Evolutionary conservation across 345 rosid genomes (phyloP).

Genomic region (Lumnitzera racemosa): DNA sequence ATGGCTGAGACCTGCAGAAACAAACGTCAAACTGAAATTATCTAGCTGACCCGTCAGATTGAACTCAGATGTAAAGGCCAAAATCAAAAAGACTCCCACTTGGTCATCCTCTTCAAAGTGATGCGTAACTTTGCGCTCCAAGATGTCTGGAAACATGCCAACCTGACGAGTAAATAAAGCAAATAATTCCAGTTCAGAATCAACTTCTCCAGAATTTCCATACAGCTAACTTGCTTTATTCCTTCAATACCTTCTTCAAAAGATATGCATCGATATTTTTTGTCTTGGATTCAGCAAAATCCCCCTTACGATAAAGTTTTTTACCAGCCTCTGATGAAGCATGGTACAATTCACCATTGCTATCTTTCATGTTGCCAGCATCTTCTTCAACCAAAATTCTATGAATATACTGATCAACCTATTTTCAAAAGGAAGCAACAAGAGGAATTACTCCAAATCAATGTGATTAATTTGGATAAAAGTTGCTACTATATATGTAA

Average conservation of each 20-base stretch:
- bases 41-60: neutral
- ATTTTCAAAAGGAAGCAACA: neutral
- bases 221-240: neutral
- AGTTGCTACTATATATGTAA: too few relatives aligned
- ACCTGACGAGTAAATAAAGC: constrained; percentile 34
- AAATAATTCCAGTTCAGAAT: neutral
- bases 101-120: constrained; percentile 71
- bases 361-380: constrained; percentile 28
- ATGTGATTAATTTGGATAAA: too few relatives aligned
- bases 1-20: constrained; percentile 66
- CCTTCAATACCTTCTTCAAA: constrained; percentile 40
- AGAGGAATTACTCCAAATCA: neutral
- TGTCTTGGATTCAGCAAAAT: constrained; percentile 63
- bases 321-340: constrained; percentile 68
- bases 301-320: constrained; percentile 64
- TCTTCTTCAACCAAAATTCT: constrained; percentile 82
- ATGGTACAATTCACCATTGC: constrained; percentile 38
- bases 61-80: neutral
- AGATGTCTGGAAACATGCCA: constrained; percentile 75
- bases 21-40: neutral
- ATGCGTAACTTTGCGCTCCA: constrained; percentile 64
- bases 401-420: constrained; percentile 84
- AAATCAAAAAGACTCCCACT: constrained; percentile 30
- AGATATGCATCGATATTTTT: constrained; percentile 47
- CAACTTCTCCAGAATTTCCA: too few relatives aligned